Base-by-base conservation (phyloP, 2,329 filamentous ascomycete genomes). In the Aureobasidium uvarum region DNA sequence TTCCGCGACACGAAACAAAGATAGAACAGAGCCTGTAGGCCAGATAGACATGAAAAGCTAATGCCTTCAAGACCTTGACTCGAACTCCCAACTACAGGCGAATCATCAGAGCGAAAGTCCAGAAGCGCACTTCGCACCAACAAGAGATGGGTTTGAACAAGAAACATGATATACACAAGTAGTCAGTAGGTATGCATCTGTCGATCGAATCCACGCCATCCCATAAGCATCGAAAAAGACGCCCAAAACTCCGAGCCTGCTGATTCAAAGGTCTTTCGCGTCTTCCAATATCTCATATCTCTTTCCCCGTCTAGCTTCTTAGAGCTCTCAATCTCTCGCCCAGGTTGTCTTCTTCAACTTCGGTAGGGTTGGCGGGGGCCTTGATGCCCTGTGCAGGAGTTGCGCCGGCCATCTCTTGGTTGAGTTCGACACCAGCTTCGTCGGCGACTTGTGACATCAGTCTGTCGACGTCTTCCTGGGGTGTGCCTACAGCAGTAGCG, bases 361-460 rank as follows among this genome's bases (percentile, higher is more conserved):
- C 86, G 2, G 88, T 90, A 2, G 89, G 89, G 68, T 90, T 89
- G 66, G 82, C 83, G 13, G 43, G 51, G 16, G 51, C 39, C 75
- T 83, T 83, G 59, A 75, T 70, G 5, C 80, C 79, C 72, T 83
- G 83, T 20, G 83, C 80, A 0, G 84, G 80, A 16, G 84, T 79
- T 8, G 88, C 84, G 14, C 79, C 79, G 65, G 81, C 81, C 77
- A 96, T 86, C 78, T 95, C 90, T 74, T 89, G 85, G 70, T 86
- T 86, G 67, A 96, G 81, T 77, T 95, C 90, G 62, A 96, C 85
- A 63, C 92, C 92, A 11, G 90, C 91, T 76, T 96, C 92, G 76
- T 96, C 92, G 68, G 92, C 92, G 50, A 95, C 86, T 78, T 96
- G 90, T 69, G 86, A 89, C 78, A 96, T 89, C 68, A 96, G 79